Conservation (phyloP, 371 early-diverging fungal genomes). For the Entomophthora muscae region DNA sequence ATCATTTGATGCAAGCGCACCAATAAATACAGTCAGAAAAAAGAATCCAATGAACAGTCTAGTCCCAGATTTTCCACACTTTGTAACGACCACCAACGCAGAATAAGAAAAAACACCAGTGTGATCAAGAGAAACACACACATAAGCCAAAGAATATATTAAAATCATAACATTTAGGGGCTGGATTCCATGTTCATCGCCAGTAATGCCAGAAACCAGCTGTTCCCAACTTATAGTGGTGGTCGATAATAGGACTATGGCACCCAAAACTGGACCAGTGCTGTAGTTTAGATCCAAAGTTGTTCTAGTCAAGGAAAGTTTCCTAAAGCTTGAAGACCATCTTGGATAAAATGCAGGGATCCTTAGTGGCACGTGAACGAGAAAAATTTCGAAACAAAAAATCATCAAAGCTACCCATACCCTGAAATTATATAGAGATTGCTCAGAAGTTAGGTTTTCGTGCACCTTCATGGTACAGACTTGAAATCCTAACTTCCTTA, state of each 20-base stretch:
- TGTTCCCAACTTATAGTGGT: neutral
- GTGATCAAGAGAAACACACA: conserved; percentile 65
- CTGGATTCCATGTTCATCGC: conserved; percentile 6
- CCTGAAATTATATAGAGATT: neutral
- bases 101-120: conserved; percentile 52
- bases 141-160: conserved; percentile 25
- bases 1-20: conserved; percentile 59
- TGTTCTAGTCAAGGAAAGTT: neutral
- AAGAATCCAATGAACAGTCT: conserved; percentile 46
- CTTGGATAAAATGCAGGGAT: neutral
- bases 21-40: conserved; percentile 45
- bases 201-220: conserved; percentile 3
- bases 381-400: neutral
- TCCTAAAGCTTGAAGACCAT: neutral
- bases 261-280: conserved; percentile 2
- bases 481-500: too few relatives aligned
- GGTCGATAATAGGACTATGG: conserved; percentile 5
- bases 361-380: neutral
- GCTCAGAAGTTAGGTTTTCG: too few relatives aligned
- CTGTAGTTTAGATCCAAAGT: neutral
- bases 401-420: neutral
- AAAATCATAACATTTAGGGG: conserved; percentile 9
- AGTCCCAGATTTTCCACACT: conserved; percentile 33
- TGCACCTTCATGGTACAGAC: too few relatives aligned
- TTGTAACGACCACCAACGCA: conserved; percentile 41